Conservation (phyloP, 2,329 filamentous ascomycete genomes). For the Sphaerostilbella broomeana region DNA sequence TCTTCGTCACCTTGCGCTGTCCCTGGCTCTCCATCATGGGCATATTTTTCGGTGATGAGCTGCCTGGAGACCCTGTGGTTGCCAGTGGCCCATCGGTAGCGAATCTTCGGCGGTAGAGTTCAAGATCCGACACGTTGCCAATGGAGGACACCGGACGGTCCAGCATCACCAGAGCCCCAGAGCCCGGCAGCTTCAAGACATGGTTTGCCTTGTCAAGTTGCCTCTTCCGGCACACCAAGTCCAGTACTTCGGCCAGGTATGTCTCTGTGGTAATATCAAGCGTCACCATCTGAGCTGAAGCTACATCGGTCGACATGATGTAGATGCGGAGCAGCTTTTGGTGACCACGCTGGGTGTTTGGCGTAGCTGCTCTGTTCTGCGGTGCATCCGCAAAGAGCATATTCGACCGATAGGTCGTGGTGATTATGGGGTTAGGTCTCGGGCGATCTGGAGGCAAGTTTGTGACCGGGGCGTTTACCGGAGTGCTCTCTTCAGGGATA, state of each 20-base stretch:
- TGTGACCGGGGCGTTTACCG: constrained; percentile 19
- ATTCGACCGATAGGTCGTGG: constrained; percentile 52
- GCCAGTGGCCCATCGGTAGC: constrained; percentile 66
- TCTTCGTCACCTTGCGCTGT: constrained; percentile 46
- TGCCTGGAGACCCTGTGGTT: constrained; percentile 61
- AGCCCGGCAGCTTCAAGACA: constrained; percentile 69
- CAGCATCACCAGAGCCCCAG: constrained; percentile 66
- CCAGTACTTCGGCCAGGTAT: constrained; percentile 75
- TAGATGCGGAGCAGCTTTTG: constrained; percentile 67
- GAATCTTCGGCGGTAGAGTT: constrained; percentile 68
- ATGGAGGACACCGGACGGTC: constrained; percentile 76
- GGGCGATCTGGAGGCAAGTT: constrained; percentile 28
- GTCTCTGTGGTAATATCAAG: constrained; percentile 75
- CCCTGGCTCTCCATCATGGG: constrained; percentile 40
- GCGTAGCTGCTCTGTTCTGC: constrained; percentile 37
- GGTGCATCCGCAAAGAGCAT: constrained; percentile 51
- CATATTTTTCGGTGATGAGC: constrained; percentile 61
- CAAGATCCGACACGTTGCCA: constrained; percentile 66
- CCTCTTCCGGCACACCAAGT: constrained; percentile 69
- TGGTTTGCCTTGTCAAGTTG: constrained; percentile 73
- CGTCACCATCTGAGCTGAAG: constrained; percentile 66
- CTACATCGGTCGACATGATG: constrained; percentile 61
- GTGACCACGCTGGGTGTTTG: constrained; percentile 49
- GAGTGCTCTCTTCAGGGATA: constrained; percentile 26
- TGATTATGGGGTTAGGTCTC: constrained; percentile 53